Percentiles rank a stretch among this genome's conserved stretches.
Evolutionary conservation across 352 stramenopile genomes (phyloP).

Genomic region (Pythium graminicola): DNA sequence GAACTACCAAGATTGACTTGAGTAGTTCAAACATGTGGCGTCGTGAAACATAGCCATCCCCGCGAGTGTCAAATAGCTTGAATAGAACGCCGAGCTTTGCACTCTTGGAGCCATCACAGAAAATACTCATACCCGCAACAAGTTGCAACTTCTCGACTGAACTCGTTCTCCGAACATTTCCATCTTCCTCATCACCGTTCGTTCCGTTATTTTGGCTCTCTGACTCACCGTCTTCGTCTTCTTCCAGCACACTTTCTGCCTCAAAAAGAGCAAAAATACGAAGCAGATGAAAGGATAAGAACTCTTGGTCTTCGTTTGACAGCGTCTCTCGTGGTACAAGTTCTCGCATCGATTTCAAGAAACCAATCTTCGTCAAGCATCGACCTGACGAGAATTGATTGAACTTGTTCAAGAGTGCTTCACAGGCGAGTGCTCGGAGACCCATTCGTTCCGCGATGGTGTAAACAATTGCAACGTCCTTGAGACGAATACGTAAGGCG

Average conservation of each 20-base stretch:
- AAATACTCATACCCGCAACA: conserved; percentile 85
- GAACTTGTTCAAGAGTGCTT: conserved; percentile 61
- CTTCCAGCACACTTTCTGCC: conserved; percentile 50
- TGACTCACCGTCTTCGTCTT: conserved; percentile 27
- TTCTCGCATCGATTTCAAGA: conserved; percentile 69
- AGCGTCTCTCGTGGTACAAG: conserved; percentile 63
- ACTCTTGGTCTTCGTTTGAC: conserved; percentile 83
- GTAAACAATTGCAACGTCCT: conserved; percentile 83
- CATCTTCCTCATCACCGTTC: neutral
- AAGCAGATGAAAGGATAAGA: conserved; percentile 80
- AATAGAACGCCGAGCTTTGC: conserved; percentile 89
- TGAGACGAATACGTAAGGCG: conserved; percentile 69
- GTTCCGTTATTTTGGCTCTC: neutral
- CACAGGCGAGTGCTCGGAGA: conserved; percentile 56
- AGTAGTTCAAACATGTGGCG: conserved; percentile 78
- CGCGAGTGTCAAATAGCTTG: conserved; percentile 65
- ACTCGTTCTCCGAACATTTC: conserved; percentile 26
- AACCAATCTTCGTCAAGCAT: conserved; percentile 65
- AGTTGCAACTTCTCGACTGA: conserved; percentile 71
- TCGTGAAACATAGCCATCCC: conserved; percentile 54
- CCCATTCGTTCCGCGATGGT: conserved; percentile 83
- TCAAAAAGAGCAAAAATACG: conserved; percentile 81
- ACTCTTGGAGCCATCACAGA: conserved; percentile 94
- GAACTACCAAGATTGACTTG: conserved; percentile 68
- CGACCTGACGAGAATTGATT: conserved; percentile 64